Evolutionary conservation across 2,329 filamentous ascomycete species (phyloP).

Genomic region (Trichoderma atrobrunneum): DNA sequence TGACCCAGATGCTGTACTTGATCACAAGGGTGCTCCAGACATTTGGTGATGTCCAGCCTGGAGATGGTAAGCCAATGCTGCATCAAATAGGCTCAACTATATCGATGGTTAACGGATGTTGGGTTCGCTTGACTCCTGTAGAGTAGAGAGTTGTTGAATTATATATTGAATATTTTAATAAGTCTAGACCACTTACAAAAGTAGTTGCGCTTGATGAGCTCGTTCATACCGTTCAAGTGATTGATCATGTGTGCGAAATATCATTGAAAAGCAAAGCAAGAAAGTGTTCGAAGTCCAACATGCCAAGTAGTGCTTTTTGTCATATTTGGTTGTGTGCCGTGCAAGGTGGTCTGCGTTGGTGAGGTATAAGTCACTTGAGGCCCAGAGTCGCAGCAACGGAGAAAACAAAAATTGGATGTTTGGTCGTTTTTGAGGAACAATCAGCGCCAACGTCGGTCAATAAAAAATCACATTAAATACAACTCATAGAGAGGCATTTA

Average conservation of each 20-base stretch:
- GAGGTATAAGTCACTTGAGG: not conserved
- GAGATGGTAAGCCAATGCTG: slow-evolving; percentile 28
- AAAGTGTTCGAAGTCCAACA: not conserved
- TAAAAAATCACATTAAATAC: not conserved
- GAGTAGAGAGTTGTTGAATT: slow-evolving; percentile 1
- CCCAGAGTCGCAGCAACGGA: not conserved
- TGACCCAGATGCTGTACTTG: slow-evolving; percentile 40
- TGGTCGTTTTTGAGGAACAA: not conserved
- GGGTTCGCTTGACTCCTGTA: slow-evolving; percentile 26
- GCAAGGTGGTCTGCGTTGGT: not conserved
- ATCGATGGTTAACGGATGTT: slow-evolving; percentile 29
- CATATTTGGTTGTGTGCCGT: not conserved
- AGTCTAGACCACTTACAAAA: not conserved
- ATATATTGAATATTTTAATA: not conserved
- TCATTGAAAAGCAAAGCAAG: not conserved
- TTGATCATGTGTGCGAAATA: too few species aligned
- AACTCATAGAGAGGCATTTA: not conserved
- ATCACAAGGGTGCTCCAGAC: slow-evolving; percentile 35
- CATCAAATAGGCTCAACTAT: slow-evolving; percentile 28
- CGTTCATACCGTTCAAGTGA: not conserved
- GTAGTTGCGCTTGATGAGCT: not conserved
- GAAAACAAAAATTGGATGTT: not conserved
- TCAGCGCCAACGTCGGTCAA: not conserved
- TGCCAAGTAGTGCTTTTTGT: not conserved
- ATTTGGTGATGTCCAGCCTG: slow-evolving; percentile 30